A percentile compares a stretch with the other conserved stretches of the same genome.
Evolutionary conservation across 306 rosid genomes (phyloP).

Genomic region (Benincasa hispida): DNA sequence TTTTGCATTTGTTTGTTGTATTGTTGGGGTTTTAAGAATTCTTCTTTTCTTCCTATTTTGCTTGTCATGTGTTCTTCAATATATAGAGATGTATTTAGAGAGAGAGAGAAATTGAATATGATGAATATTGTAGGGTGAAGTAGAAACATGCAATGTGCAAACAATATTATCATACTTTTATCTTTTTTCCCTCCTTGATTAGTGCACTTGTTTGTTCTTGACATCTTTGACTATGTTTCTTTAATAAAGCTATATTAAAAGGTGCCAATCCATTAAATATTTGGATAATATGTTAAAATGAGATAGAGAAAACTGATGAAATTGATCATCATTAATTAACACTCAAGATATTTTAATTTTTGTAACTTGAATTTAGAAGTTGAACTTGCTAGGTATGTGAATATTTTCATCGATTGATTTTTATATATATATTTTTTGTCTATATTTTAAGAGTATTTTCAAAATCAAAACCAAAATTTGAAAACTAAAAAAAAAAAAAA

Average conservation of each 20-base stretch:
- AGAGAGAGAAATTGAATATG: constrained; percentile 1
- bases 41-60: neutral
- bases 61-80: neutral
- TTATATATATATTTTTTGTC: too few relatives aligned
- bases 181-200: neutral
- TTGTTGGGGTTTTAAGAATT: neutral
- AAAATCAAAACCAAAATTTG: too few relatives aligned
- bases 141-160: constrained; percentile 20
- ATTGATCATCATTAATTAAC: too few relatives aligned
- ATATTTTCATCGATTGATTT: too few relatives aligned
- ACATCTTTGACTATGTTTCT: constrained; percentile 20
- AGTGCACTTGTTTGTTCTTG: neutral
- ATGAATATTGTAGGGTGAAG: constrained; percentile 13
- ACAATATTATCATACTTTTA: neutral
- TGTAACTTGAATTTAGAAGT: neutral
- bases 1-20: constrained; percentile 16
- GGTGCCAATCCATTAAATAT: neutral
- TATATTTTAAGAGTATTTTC: too few relatives aligned
- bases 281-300: neutral
- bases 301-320: too few relatives aligned
- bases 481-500: too few relatives aligned
- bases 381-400: neutral
- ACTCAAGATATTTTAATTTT: too few relatives aligned
- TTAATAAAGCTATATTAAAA: neutral
- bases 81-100: neutral